Conservation (phyloP, 2,329 filamentous ascomycete genomes). For the Pseudodiploospora longispora region DNA sequence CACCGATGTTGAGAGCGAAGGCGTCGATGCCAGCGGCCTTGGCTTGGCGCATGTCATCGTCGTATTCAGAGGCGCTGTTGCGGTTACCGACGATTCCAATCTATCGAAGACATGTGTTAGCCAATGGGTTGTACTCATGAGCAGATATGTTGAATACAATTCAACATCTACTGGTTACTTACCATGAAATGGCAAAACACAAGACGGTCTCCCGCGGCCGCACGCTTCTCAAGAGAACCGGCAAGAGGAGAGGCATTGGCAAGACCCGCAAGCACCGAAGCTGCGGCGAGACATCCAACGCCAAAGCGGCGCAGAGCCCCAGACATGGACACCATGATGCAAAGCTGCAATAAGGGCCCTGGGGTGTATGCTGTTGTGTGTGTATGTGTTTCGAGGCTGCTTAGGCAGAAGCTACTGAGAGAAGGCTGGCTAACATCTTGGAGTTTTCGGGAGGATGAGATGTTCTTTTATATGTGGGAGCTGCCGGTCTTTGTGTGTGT, state of each 20-base stretch:
- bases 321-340: conserved; percentile 8
- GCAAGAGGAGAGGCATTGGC: conserved; percentile 3
- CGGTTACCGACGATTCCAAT: conserved; percentile 36
- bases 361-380: not conserved
- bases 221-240: conserved; percentile 11
- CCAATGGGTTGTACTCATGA: not conserved
- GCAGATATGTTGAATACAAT: not conserved
- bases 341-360: no score
- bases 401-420: no score
- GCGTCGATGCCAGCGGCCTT: conserved; percentile 37
- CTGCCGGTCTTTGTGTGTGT: not conserved
- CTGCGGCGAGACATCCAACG: conserved; percentile 9
- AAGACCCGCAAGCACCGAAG: conserved; percentile 8
- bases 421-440: no score
- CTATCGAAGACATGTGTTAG: conserved; percentile 19
- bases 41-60: conserved; percentile 38
- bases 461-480: not conserved
- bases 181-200: conserved; percentile 39
- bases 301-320: conserved; percentile 9
- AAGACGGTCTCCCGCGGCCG: conserved; percentile 14
- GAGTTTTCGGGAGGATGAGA: no score
- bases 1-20: conserved; percentile 43
- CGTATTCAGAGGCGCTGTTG: conserved; percentile 33
- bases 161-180: not conserved
- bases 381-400: no score